A percentile compares a stretch with the other conserved stretches of the same genome.
phyloP scores from a whole-genome alignment of 208 protist genomes.

The Zelonia costaricensis region DNA sequence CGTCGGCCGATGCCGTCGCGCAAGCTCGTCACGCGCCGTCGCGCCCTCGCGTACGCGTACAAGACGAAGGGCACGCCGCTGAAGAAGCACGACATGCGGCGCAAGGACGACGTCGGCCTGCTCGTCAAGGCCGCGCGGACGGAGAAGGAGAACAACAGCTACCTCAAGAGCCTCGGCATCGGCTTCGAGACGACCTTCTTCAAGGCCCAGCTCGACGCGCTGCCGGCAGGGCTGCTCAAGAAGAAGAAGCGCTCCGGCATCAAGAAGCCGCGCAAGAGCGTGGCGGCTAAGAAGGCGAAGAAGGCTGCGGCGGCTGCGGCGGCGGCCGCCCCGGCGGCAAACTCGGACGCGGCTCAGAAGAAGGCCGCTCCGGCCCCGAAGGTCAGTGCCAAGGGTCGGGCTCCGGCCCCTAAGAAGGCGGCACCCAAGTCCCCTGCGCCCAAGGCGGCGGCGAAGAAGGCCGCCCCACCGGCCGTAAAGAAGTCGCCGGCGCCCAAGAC shows the following conservation, averaged over 20 bases:
- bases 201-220: slow-evolving; percentile 48
- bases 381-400: no score
- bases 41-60: slow-evolving; percentile 70
- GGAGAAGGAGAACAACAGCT: slow-evolving; percentile 77
- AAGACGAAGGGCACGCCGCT: slow-evolving; percentile 61
- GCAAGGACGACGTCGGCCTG: slow-evolving; percentile 55
- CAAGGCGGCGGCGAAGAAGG: no score
- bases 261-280: background rate
- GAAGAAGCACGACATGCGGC: slow-evolving; percentile 54
- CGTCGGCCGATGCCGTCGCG: slow-evolving; percentile 77
- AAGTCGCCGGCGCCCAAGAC: no score
- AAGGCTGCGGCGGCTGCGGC: no score
- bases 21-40: slow-evolving; percentile 54
- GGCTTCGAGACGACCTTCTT: slow-evolving; percentile 64
- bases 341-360: no score
- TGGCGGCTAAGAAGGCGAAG: background rate
- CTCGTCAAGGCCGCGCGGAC: slow-evolving; percentile 70
- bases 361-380: no score
- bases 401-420: no score
- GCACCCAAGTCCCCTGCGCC: no score
- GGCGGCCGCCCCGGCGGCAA: no score
- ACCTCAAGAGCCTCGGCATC: slow-evolving; percentile 73
- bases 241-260: slow-evolving; percentile 1
- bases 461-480: no score
- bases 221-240: slow-evolving; percentile 35